A percentile compares a stretch with the other conserved stretches of the same genome.
Conservation (phyloP, 495 filamentous ascomycete genomes). For the Aspergillus funiculosus region DNA sequence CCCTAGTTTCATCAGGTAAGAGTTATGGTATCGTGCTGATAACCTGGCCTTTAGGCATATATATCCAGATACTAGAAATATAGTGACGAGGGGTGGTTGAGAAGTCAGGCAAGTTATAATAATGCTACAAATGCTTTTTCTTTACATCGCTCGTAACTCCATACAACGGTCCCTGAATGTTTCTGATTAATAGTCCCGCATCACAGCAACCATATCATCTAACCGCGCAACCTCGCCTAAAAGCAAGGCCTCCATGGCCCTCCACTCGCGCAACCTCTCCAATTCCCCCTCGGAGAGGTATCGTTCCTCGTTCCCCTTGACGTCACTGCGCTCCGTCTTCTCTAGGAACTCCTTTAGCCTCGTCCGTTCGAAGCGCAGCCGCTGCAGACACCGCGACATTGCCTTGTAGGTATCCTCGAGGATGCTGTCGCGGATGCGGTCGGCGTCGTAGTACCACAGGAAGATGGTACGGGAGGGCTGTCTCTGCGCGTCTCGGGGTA, state of each 20-base stretch:
- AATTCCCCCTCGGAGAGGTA: conserved; percentile 64
- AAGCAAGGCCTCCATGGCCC: conserved; percentile 65
- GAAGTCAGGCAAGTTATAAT: too few species aligned
- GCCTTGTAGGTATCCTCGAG: conserved; percentile 77
- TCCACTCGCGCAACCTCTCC: conserved; percentile 60
- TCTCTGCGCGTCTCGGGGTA: conserved; percentile 75
- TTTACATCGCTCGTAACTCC: conserved; percentile 10
- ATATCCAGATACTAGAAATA: neutral
- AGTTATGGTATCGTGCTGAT: neutral
- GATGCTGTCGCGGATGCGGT: conserved; percentile 57
- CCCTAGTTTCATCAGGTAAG: too few species aligned
- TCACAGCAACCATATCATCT: conserved; percentile 76
- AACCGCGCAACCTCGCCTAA: conserved; percentile 68
- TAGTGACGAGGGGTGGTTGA: too few species aligned
- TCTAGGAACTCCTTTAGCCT: conserved; percentile 62
- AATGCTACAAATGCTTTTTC: neutral
- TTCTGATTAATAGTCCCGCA: conserved; percentile 68
- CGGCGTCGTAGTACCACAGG: conserved; percentile 82
- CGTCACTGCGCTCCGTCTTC: conserved; percentile 74
- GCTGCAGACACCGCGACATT: conserved; percentile 80
- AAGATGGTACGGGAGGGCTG: conserved; percentile 75
- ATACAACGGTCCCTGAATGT: neutral
- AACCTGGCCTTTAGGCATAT: neutral
- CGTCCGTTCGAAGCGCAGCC: conserved; percentile 62
- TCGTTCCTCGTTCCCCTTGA: conserved; percentile 72